Base-by-base conservation (phyloP, 306 rosid species). In the Castanea mollissima region DNA sequence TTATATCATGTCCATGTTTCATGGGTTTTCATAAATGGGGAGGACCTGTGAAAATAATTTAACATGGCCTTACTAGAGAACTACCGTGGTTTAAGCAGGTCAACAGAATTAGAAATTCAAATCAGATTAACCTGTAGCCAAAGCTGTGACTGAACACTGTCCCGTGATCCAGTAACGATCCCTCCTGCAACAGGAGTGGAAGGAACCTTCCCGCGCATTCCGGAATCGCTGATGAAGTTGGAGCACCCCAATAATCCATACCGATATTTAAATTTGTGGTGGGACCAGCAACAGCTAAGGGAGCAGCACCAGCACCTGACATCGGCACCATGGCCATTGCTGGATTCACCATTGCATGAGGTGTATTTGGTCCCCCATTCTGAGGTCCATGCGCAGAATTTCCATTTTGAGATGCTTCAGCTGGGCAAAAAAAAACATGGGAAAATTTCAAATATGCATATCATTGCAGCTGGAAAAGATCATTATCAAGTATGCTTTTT, bases 161-260 rank as follows among this genome's bases (percentile, higher is more conserved):
- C 99, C 27, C 96, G 96, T 73, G 99, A 89, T 73, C 97, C 98
- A 80, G 91, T 73, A 83, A 85, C 92, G 35, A 90, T 80, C 77
- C 86, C 98, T 71, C 97, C 98, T 35, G 89, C 87, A 85, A 91
- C 91, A 56, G 97, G 88, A 82, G 92, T 89, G 18, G 96, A 74
- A 18, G 98, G 93, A 68, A 87, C 96, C 87, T 95, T 91, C 88
- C 97, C 94, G 5, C 69, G 88, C 46, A 88, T 12, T 16, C 91
- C 87, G 99, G 94, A 75, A 93, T 83, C 69, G 84, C 58, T 44
- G 97, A 84, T 60, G 97, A 63, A 72, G 94, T 77, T 54, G 96
- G 93, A 18, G 99, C 77, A 51, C 93, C 93, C 99, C 99, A 95
- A 85, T 95, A 95, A 72, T 95, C 99, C 98, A 93, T 95, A 85